Evolutionary conservation across 1,284 basidiomycete genomes (phyloP).

Genomic region (Trichosporon sp.): DNA sequence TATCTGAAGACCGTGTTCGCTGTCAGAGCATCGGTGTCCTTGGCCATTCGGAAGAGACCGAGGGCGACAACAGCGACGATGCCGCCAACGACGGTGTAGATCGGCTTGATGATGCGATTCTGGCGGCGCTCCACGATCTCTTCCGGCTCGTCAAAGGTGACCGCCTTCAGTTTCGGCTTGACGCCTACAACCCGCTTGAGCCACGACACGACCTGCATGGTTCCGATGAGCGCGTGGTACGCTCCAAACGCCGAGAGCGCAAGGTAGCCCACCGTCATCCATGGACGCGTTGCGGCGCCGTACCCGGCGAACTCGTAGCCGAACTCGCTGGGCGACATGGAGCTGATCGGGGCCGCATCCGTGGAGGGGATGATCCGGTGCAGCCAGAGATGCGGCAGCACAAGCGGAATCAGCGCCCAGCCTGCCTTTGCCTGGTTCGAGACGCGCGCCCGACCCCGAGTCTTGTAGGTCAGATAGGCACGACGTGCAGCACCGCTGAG

Average conservation of each 20-base stretch:
- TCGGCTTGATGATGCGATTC: background rate
- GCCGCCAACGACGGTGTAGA: background rate
- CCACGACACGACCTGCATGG: constrained; percentile 39
- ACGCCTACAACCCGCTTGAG: constrained; percentile 13
- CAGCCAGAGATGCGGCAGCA: constrained; percentile 28
- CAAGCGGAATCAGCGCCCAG: constrained; percentile 29
- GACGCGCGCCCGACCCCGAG: constrained; percentile 7
- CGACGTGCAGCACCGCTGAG: constrained; percentile 26
- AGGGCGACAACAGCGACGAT: constrained; percentile 27
- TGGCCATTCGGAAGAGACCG: constrained; percentile 28
- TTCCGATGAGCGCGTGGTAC: constrained; percentile 31
- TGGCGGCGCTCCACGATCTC: constrained; percentile 1
- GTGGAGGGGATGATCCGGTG: constrained; percentile 36
- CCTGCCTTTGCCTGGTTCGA: constrained; percentile 26
- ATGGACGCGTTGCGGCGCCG: constrained; percentile 22
- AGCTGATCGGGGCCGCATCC: constrained; percentile 25
- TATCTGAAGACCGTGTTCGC: constrained; percentile 25
- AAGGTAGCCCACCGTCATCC: constrained; percentile 26
- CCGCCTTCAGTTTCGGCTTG: background rate
- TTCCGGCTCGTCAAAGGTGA: constrained; percentile 1
- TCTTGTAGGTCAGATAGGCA: constrained; percentile 17
- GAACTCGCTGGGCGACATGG: constrained; percentile 36
- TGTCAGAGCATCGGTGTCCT: constrained; percentile 23
- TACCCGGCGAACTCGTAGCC: constrained; percentile 42
- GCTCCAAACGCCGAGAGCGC: constrained; percentile 22